Percentiles rank a stretch among this genome's conserved stretches.
phyloP scores from a whole-genome alignment of 202 grass and related monocot species.

The Panicum hallii region DNA sequence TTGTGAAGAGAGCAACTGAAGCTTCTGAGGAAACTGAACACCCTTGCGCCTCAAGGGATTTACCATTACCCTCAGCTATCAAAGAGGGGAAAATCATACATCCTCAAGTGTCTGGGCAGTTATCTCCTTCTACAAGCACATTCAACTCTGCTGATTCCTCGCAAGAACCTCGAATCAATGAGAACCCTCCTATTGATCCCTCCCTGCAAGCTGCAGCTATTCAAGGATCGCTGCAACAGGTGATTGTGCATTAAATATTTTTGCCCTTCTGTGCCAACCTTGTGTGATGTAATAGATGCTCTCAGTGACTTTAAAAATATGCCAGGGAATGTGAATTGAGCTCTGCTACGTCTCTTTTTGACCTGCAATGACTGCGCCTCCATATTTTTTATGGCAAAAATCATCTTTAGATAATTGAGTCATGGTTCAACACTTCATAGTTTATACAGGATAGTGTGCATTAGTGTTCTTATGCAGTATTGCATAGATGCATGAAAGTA shows the following conservation, averaged over 20 bases:
- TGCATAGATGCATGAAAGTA: neutral
- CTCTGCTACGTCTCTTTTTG: neutral
- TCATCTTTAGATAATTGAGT: slow-evolving; percentile 17
- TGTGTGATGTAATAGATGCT: slow-evolving; percentile 8
- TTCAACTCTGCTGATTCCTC: slow-evolving; percentile 59
- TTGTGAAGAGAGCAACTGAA: slow-evolving; percentile 51
- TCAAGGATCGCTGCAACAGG: slow-evolving; percentile 82
- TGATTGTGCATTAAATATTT: slow-evolving; percentile 38
- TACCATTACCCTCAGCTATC: slow-evolving; percentile 46
- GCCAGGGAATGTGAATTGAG: neutral
- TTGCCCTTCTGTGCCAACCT: neutral
- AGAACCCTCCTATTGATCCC: slow-evolving; percentile 50
- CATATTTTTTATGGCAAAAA: neutral
- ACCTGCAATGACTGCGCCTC: neutral
- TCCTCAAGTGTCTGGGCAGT: slow-evolving; percentile 51
- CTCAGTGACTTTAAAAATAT: too few species aligned
- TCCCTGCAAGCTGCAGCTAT: slow-evolving; percentile 56
- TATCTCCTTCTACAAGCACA: slow-evolving; percentile 53
- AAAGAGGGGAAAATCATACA: slow-evolving; percentile 60
- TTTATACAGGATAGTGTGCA: neutral
- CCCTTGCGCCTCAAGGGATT: slow-evolving; percentile 39
- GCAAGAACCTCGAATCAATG: slow-evolving; percentile 60
- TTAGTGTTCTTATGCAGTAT: neutral
- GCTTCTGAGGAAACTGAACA: slow-evolving; percentile 46
- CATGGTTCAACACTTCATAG: neutral